These are phyloP conservation scores for Entomortierella parvispora DNA, from an alignment of 192 early-diverging fungal genomes.

Conservation along the genomic window DNA sequence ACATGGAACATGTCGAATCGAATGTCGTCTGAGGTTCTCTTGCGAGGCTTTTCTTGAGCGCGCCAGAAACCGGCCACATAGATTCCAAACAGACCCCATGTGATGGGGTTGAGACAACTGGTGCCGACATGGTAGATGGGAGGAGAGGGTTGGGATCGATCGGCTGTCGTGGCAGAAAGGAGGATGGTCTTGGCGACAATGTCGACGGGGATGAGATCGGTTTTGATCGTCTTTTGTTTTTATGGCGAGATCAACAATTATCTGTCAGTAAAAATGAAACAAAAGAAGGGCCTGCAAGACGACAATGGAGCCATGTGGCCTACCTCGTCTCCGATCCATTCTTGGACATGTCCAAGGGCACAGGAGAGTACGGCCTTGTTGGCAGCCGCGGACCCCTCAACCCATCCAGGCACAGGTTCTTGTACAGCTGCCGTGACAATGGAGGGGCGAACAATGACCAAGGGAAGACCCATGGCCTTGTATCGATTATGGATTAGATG, in stretches of 20 bases:
- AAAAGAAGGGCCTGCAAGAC: too few relatives aligned
- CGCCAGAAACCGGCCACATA: constrained; percentile 34
- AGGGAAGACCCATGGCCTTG: constrained; percentile 35
- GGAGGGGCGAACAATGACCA: constrained; percentile 47
- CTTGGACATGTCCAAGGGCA: constrained; percentile 44
- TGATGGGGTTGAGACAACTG: constrained; percentile 39
- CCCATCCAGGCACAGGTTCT: constrained; percentile 48
- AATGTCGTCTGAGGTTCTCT: constrained; percentile 33
- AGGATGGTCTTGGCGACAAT: constrained; percentile 44
- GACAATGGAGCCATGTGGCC: too few relatives aligned
- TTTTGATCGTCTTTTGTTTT: constrained; percentile 5
- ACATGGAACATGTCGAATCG: constrained; percentile 35
- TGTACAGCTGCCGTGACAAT: constrained; percentile 33
- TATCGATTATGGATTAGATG: constrained; percentile 55
- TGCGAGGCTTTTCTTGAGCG: constrained; percentile 27
- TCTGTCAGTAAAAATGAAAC: neutral
- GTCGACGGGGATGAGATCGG: constrained; percentile 45
- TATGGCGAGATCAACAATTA: neutral
- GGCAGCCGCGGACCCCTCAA: constrained; percentile 39
- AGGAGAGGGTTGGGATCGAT: constrained; percentile 2
- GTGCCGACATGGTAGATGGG: constrained; percentile 41
- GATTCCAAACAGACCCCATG: constrained; percentile 38
- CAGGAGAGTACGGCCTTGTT: constrained; percentile 43
- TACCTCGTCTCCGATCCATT: constrained; percentile 37
- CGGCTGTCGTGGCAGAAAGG: constrained; percentile 40